A percentile compares a stretch with the other conserved stretches of the same genome.
These are phyloP conservation scores for Curvularia hawaiiensis DNA, from an alignment of 2,329 filamentous ascomycete genomes.

Conservation along the genomic window DNA sequence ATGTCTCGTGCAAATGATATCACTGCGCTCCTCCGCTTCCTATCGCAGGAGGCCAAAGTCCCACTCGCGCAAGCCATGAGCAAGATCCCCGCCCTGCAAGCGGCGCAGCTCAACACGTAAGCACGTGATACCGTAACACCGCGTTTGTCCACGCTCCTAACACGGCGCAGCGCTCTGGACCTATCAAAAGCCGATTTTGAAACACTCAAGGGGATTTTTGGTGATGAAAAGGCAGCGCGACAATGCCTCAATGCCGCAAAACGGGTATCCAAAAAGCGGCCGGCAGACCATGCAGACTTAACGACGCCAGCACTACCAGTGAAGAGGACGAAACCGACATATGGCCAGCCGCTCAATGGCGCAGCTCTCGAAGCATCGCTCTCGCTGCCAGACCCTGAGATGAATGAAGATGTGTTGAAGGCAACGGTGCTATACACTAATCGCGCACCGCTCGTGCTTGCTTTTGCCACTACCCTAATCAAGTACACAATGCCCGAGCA, in stretches of 20 bases:
- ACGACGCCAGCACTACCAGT: conserved; percentile 11
- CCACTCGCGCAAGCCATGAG: conserved; percentile 60
- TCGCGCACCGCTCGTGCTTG: conserved; percentile 79
- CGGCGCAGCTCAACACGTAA: conserved; percentile 59
- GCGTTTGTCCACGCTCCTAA: conserved; percentile 17
- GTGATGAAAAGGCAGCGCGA: conserved; percentile 61
- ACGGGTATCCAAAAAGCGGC: conserved; percentile 61
- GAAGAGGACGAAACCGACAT: conserved; percentile 45
- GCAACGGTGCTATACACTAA: conserved; percentile 71
- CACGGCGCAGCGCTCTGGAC: conserved; percentile 47
- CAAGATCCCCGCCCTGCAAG: conserved; percentile 61
- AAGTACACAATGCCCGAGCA: conserved; percentile 86
- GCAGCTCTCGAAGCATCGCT: conserved; percentile 68
- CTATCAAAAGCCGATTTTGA: conserved; percentile 56
- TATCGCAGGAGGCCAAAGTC: conserved; percentile 63
- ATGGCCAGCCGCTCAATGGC: conserved; percentile 48
- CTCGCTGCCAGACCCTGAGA: conserved; percentile 59
- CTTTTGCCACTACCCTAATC: conserved; percentile 75
- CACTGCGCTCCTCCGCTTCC: conserved; percentile 60
- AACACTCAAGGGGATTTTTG: conserved; percentile 51
- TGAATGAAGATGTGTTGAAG: conserved; percentile 65
- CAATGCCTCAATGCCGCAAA: conserved; percentile 64
- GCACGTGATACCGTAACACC: conserved; percentile 35
- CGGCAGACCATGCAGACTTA: conserved; percentile 40
- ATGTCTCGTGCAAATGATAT: conserved; percentile 48